Evolutionary conservation across 306 rosid species (phyloP), one percentile per base, ranked within the genome.

Genomic region (Prunus mira): DNA sequence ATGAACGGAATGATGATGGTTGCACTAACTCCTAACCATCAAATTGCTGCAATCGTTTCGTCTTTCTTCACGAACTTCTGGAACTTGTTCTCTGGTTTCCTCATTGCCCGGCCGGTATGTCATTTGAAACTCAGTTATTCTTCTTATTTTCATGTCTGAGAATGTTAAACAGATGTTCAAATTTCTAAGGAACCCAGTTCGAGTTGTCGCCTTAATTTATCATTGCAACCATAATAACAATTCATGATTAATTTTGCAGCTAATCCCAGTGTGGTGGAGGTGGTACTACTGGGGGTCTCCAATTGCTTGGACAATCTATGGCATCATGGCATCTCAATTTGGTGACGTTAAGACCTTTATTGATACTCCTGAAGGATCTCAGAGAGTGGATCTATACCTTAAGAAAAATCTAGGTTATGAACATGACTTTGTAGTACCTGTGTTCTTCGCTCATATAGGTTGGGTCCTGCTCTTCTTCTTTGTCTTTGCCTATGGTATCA

Each of bases 31-130:
- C 96, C 96, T 12, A 83, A 73, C 79, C 79, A 74, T 34, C 88
- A 89, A 51, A 51, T 89, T 41, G 90, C 93, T 4, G 86, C 86
- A 60, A 86, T 91, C 18, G 71, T 82, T 27, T 79, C 78, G 83
- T 62, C 88, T 47, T 89, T 89, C 83, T 83, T 89, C 83, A 28
- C 78, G 12, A 87, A 51, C 63, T 85, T 87, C 46, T 91, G 96
- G 96, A 91, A 89, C 85, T 76, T 91, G 78, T 91, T 91, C 76
- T 87, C 89, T 27, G 96, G 91, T 56, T 91, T 91, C 77, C 66
- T 91, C 64, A 75, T 89, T 69, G 80, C 89, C 20, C 81, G 93
- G 79, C 81, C 88, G 84, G 96, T 89, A 72, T 13, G 76, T 20
- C 12, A 51, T 51, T 51, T 19, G 64, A 38, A 84, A 12, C 86